These are phyloP conservation scores for Trichoderma sp. DNA, from an alignment of 2,329 filamentous ascomycete species.

Conservation along the genomic window DNA sequence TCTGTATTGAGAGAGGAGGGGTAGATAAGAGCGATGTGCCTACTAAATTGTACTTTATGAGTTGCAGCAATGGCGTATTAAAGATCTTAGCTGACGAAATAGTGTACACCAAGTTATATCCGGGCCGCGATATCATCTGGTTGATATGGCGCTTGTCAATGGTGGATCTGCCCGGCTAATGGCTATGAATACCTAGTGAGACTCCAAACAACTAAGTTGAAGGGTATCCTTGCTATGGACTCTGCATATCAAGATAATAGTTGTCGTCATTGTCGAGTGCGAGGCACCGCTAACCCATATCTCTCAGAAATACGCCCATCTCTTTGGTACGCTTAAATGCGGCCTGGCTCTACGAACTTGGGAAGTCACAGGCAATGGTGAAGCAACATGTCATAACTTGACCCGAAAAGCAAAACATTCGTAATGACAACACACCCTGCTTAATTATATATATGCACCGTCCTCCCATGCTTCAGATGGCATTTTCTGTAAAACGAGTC, in stretches of 20 bases:
- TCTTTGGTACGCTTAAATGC: not conserved
- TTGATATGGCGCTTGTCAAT: not conserved
- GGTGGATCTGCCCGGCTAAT: constrained; percentile 1
- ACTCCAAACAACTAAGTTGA: not conserved
- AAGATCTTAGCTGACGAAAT: constrained; percentile 4
- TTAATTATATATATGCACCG: constrained; percentile 12
- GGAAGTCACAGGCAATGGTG: not conserved
- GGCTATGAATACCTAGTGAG: not conserved
- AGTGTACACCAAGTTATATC: not conserved
- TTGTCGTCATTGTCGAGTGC: not conserved
- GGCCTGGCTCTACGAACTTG: not conserved
- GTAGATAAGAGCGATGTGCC: not conserved
- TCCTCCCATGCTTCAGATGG: constrained; percentile 7
- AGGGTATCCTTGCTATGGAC: not conserved
- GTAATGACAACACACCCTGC: constrained; percentile 12
- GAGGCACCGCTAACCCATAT: not conserved
- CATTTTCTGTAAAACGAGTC: constrained; percentile 9
- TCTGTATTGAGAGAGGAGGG: not conserved
- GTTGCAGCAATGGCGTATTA: constrained; percentile 9
- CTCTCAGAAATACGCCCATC: not conserved
- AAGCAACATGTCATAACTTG: not conserved
- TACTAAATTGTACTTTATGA: not conserved
- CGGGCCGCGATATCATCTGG: not conserved
- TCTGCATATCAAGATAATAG: not conserved
- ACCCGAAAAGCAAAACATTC: constrained; percentile 11